phyloP scores from a whole-genome alignment of 805 yeast genomes.

The Candida hungchunana region DNA sequence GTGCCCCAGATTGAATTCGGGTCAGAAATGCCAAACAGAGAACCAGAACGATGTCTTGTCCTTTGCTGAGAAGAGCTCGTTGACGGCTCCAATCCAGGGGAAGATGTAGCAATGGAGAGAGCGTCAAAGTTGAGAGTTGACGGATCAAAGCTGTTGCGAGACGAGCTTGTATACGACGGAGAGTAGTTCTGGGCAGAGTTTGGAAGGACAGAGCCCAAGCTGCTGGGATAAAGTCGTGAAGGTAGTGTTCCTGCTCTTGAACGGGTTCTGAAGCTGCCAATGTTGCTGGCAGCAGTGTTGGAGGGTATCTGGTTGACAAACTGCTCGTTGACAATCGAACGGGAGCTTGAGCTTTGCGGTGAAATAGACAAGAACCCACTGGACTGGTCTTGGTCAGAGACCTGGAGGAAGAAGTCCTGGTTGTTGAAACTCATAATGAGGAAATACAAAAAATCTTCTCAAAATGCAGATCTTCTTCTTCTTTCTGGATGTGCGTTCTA shows the following conservation, averaged over 20 bases:
- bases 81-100: conserved; percentile 14
- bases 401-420: conserved; percentile 22
- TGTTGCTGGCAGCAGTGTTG: conserved; percentile 26
- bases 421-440: conserved; percentile 17
- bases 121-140: conserved; percentile 20
- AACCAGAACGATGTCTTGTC: conserved; percentile 51
- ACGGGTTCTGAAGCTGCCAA: conserved; percentile 45
- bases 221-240: conserved; percentile 43
- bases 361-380: conserved; percentile 18
- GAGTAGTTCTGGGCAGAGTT: conserved; percentile 12
- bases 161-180: conserved; percentile 18
- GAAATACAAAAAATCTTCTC: background rate
- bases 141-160: conserved; percentile 17
- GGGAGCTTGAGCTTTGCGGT: conserved; percentile 26
- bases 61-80: conserved; percentile 7
- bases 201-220: conserved; percentile 24
- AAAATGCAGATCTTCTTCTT: background rate
- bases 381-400: conserved; percentile 17
- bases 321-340: conserved; percentile 23
- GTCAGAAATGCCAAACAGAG: conserved; percentile 37
- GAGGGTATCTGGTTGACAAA: conserved; percentile 8
- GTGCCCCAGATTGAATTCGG: conserved; percentile 55
- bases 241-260: conserved; percentile 81
- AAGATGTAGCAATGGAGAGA: conserved; percentile 16
- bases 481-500: background rate